These are phyloP conservation scores for Debaryomyces subglobosus DNA, from an alignment of 1,139 yeast genomes.

Conservation along the genomic window DNA sequence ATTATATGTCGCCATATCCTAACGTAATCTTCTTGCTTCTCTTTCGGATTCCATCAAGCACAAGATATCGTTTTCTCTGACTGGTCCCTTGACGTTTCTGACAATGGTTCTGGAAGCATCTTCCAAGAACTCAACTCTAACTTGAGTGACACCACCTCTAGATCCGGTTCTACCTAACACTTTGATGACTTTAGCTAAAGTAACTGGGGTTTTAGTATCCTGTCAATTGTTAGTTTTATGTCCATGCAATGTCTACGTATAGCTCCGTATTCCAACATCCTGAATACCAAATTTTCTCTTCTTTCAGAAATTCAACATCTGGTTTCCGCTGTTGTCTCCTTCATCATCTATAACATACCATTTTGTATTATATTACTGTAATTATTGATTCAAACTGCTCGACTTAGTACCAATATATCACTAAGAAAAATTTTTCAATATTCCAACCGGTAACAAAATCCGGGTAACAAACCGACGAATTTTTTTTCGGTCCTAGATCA, in stretches of 20 bases:
- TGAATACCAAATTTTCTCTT: background rate
- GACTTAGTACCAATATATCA: background rate
- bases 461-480: constrained; percentile 6
- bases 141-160: constrained; percentile 99
- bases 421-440: constrained; percentile 10
- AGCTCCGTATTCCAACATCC: background rate
- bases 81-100: constrained; percentile 99
- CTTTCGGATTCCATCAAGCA: constrained; percentile 99
- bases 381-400: constrained; percentile 1
- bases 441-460: background rate
- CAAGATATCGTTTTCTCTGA: constrained; percentile 98
- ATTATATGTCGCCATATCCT: constrained; percentile 13
- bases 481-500: background rate
- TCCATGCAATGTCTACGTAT: background rate
- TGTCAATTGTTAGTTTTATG: constrained; percentile 9
- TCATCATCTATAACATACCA: constrained; percentile 7
- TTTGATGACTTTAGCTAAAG: constrained; percentile 99
- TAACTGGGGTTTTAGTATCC: constrained; percentile 95
- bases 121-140: constrained; percentile 99
- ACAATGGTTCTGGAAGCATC: constrained; percentile 98
- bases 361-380: constrained; percentile 6
- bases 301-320: background rate
- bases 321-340: background rate
- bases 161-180: constrained; percentile 99
- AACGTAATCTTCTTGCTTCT: constrained; percentile 86